Conservation (phyloP, 2,329 filamentous ascomycete genomes). For the Pseudocercospora fijiensis region DNA sequence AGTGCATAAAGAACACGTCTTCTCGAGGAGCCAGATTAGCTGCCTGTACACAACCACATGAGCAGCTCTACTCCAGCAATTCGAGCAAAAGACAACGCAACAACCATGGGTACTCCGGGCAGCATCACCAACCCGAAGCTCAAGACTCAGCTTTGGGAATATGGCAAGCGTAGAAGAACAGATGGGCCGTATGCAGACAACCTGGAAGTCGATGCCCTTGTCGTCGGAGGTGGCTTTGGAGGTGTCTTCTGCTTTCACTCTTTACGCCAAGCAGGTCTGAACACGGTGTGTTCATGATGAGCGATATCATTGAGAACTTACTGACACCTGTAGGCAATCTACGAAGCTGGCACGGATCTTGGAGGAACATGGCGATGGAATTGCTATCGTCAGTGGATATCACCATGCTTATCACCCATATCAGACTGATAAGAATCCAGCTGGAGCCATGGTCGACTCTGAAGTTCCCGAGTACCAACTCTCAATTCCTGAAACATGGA, state of each 20-base stretch:
- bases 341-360: constrained; percentile 40
- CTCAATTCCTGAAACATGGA: constrained; percentile 46
- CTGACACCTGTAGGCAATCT: constrained; percentile 25
- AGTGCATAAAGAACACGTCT: background rate
- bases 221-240: constrained; percentile 48
- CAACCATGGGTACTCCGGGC: background rate
- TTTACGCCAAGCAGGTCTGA: constrained; percentile 3
- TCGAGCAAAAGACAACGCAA: background rate
- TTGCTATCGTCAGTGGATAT: constrained; percentile 41
- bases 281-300: background rate
- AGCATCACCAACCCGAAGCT: constrained; percentile 13
- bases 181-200: constrained; percentile 32
- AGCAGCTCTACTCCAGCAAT: background rate
- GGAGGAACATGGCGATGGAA: constrained; percentile 50
- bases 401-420: background rate
- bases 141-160: constrained; percentile 20
- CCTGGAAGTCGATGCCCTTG: constrained; percentile 30
- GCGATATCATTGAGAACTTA: background rate
- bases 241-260: constrained; percentile 42
- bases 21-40: background rate
- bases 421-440: constrained; percentile 31
- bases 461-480: constrained; percentile 51
- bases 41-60: background rate
- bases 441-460: constrained; percentile 49
- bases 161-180: constrained; percentile 20